These are phyloP conservation scores for Colletotrichum lindemuthianum DNA, from an alignment of 2,329 filamentous ascomycete species.

Conservation along the genomic window DNA sequence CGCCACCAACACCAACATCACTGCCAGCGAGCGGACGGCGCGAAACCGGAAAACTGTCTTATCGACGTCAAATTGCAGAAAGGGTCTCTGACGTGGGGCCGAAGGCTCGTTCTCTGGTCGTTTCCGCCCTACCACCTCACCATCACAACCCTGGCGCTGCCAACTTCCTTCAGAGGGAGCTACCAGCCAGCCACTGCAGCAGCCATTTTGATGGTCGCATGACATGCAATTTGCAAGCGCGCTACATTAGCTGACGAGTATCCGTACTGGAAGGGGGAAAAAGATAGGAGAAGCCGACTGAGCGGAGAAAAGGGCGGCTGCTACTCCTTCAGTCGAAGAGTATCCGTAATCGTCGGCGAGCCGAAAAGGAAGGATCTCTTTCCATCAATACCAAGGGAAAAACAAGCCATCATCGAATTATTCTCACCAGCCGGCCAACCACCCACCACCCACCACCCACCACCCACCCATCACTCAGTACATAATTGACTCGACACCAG, in stretches of 20 bases:
- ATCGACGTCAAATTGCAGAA: no score
- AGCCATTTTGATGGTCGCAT: conserved; percentile 12
- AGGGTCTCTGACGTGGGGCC: conserved; percentile 3
- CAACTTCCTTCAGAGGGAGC: conserved; percentile 13
- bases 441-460: no score
- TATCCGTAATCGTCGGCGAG: no score
- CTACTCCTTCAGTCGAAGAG: no score
- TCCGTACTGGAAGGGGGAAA: not conserved
- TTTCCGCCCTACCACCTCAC: no score
- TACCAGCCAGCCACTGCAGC: conserved; percentile 8
- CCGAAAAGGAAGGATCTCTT: no score
- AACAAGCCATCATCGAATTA: conserved; percentile 7
- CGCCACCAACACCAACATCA: no score
- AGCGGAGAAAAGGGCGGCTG: not conserved
- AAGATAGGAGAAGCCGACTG: conserved; percentile 6
- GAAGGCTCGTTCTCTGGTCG: not conserved
- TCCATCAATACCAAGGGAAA: conserved; percentile 12
- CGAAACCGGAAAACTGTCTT: no score
- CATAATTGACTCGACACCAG: not conserved
- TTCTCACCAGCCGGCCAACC: no score
- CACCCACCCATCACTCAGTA: no score
- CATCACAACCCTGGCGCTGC: not conserved
- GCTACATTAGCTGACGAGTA: conserved; percentile 4
- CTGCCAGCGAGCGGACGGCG: no score
- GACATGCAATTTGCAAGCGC: conserved; percentile 13